phyloP scores from a whole-genome alignment of 2,329 filamentous ascomycete species.

The Talaromyces verruculosus region DNA sequence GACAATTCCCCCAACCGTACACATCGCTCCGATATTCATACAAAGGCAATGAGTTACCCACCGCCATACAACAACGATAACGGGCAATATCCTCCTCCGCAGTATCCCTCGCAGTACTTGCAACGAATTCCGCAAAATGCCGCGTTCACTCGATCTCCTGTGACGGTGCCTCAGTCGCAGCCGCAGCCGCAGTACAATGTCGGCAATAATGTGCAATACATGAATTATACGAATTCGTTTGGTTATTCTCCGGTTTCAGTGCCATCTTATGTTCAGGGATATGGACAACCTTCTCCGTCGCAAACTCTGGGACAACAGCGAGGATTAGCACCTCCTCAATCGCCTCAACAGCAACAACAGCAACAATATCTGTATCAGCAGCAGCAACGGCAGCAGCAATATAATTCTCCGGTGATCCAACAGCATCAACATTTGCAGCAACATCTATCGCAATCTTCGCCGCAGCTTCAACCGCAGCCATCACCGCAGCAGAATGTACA shows the following conservation, averaged over 20 bases:
- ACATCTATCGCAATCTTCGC: conserved; percentile 8
- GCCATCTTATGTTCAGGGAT: conserved; percentile 32
- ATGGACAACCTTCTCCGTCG: conserved; percentile 32
- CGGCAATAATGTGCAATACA: conserved; percentile 32
- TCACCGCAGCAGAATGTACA: conserved; percentile 21
- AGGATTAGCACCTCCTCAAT: conserved; percentile 20
- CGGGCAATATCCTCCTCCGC: conserved; percentile 28
- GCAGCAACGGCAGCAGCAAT: conserved; percentile 21
- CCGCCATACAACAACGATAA: conserved; percentile 38
- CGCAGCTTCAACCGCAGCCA: conserved; percentile 20
- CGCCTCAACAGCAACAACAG: conserved; percentile 27
- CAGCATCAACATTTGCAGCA: conserved; percentile 11
- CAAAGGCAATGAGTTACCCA: conserved; percentile 45
- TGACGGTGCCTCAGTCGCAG: conserved; percentile 24
- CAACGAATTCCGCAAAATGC: conserved; percentile 35
- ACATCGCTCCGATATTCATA: conserved; percentile 23
- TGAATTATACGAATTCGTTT: conserved; percentile 38
- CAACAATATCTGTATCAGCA: conserved; percentile 24
- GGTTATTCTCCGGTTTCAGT: conserved; percentile 38
- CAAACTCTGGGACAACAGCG: conserved; percentile 24
- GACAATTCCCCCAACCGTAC: neutral
- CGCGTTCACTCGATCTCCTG: conserved; percentile 25
- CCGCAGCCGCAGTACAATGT: conserved; percentile 40
- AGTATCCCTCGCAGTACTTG: conserved; percentile 40
- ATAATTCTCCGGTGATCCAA: conserved; percentile 6